phyloP scores from a whole-genome alignment of 257 asterid species.

The Echium plantagineum region DNA sequence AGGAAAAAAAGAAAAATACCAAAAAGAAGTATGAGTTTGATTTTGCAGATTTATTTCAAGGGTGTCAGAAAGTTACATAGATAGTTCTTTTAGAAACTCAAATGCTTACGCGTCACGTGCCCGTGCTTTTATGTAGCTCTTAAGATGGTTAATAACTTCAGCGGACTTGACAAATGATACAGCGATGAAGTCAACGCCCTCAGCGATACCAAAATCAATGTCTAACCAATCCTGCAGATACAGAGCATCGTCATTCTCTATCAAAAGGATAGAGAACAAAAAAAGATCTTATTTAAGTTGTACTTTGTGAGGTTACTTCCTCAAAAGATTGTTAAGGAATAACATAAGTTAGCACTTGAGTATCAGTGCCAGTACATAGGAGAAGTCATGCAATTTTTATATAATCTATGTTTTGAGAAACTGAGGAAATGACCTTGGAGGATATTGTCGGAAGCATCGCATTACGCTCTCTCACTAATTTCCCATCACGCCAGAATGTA shows the following conservation, averaged over 20 bases:
- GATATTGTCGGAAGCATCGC: constrained; percentile 98
- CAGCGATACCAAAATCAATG: constrained; percentile 93
- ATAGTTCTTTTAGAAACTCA: constrained; percentile 1
- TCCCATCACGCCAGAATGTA: constrained; percentile 95
- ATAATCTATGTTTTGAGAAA: background rate
- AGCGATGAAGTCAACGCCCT: constrained; percentile 95
- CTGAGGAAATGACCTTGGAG: constrained; percentile 52
- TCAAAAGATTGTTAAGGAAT: background rate
- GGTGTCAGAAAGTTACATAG: constrained; percentile 7
- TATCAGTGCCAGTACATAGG: background rate
- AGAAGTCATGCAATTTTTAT: background rate
- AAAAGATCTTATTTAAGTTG: no score
- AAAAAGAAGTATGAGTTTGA: background rate
- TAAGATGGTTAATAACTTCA: constrained; percentile 93
- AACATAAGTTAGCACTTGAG: background rate
- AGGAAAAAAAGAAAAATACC: background rate
- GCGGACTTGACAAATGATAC: constrained; percentile 98
- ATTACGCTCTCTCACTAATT: constrained; percentile 90
- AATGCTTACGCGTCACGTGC: constrained; percentile 75
- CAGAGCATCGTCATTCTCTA: background rate
- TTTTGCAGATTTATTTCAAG: constrained; percentile 4
- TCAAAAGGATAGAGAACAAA: background rate
- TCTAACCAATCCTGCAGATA: constrained; percentile 84
- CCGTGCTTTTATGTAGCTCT: constrained; percentile 87
- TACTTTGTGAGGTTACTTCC: background rate